Base-by-base conservation (phyloP, 306 rosid species). In the Bauhinia variegata region DNA sequence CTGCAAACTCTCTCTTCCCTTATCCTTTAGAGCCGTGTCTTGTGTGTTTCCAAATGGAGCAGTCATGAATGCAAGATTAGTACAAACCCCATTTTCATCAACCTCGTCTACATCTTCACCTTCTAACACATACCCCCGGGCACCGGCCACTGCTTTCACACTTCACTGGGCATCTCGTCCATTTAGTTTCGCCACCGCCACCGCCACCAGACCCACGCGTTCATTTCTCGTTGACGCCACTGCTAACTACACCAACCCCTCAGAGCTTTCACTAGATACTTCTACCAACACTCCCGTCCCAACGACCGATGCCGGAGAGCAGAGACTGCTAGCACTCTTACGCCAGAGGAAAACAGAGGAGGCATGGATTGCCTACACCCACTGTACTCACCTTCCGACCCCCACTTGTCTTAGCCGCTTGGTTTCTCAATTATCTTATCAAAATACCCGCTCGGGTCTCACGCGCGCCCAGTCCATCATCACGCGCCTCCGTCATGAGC, bases 401-500 rank as follows among this genome's bases (percentile, higher is more conserved):
- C 72, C 96, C 71, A 84, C 96, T 32, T 89, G 96, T 53, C 95
- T 93, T 11, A 89, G 96, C 74, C 96, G 96, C 18, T 78, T 93
- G 50, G 82, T 93, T 58, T 86, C 86, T 19, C 98, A 93, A 12
- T 9, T 93, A 0, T 87, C 96, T 3, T 86, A 81, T 30, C 89
- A 83, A 16, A 87, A 87, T 61, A 81, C 87, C 0, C 71, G 34
- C 7, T 34, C 76, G 1, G 60, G 78, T 6, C 95, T 92, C 81
- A 79, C 86, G 60, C 98, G 98, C 44, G 96, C 98, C 11, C 96
- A 89, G 77, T 83, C 98, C 49, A 85, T 92, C 36, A 57, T 89
- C 84, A 84, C 96, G 67, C 96, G 98, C 86, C 98, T 92, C 79
- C 98, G 98, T 62, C 12, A 78, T 39, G 98, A 87, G 44, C 79